These are phyloP conservation scores for Gynochthodes officinalis DNA, from an alignment of 257 asterid genomes.

Conservation along the genomic window DNA sequence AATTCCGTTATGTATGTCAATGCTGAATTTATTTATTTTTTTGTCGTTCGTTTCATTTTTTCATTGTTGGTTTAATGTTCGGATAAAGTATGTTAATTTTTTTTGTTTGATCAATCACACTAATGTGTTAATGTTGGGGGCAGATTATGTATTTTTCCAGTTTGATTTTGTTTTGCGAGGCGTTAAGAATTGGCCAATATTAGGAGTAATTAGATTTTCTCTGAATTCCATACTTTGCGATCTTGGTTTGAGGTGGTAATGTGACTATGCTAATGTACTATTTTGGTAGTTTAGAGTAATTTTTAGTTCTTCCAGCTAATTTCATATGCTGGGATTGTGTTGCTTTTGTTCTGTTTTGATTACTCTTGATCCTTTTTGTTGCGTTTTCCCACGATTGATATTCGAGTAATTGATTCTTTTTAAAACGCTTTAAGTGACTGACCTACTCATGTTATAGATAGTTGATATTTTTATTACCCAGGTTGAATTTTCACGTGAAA, in stretches of 20 bases:
- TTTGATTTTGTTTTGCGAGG: background rate
- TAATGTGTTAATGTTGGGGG: background rate
- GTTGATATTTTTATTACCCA: background rate
- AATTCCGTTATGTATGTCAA: constrained; percentile 28
- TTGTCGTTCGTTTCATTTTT: background rate
- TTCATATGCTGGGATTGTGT: too few species aligned
- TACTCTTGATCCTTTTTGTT: background rate
- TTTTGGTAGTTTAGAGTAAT: background rate
- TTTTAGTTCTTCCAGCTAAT: background rate
- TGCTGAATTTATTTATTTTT: background rate
- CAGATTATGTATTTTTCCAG: background rate
- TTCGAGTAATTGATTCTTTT: background rate
- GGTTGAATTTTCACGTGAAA: background rate
- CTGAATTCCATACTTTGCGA: background rate
- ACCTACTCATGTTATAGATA: background rate
- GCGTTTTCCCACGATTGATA: background rate
- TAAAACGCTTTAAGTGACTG: background rate
- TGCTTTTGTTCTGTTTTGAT: background rate
- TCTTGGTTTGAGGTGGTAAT: background rate
- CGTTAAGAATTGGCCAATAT: background rate
- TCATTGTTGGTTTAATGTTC: constrained; percentile 15
- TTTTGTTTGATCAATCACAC: background rate
- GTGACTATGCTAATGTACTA: background rate
- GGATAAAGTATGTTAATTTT: background rate
- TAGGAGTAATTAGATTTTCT: background rate